Base-by-base conservation (phyloP, 176 grass and related monocot genomes). In the Calamus simplicifolius region DNA sequence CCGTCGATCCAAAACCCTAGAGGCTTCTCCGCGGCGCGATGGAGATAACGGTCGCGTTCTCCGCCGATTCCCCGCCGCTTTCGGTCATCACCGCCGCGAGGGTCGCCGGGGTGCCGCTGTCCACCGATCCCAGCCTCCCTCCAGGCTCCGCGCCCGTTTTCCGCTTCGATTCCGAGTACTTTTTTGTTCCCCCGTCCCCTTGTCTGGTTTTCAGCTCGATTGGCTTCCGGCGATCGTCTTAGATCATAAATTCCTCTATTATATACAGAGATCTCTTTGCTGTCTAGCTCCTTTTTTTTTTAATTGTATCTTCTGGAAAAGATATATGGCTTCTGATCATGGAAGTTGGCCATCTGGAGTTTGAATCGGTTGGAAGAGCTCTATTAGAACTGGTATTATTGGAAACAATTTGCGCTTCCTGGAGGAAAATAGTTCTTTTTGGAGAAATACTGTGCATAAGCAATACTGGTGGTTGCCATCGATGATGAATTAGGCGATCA, bases 21-120 rank as follows among this genome's bases (percentile, higher is more conserved):
- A 54, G 57, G 27, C 38, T 17, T 55, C 59, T 25, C 62, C 19
- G 68, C 51, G 28, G 65, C 58, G 48, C 30, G 81, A 87, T 82
- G 64, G 6, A 51, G 55, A 61, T 62, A 52, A 66, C 48, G 19
- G 18, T 90, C 57, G 77, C 80, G 15, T 90, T 87, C 68, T 59
- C 80, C 29, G 56, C 67, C 27, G 91, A 95, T 43, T 58, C 28
- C 61, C 80, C 83, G 18, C 90, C 90, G 18, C 77, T 95, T 3
- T 73, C 83, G 48, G 79, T 87, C 57, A 80, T 96, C 15, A 73
- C 77, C 17, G 80, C 83, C 43, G 86, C 86, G n/a, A 90, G 75
- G 71, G 64, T 96, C 52, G 77, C 77, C 49, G 71, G 77, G 48
- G 59, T 96, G 50, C 52, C 66, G 25, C 58, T 96, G 35, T 74